phyloP scores from a whole-genome alignment of 1,139 yeast species.

The Yamadazyma atlantica region DNA sequence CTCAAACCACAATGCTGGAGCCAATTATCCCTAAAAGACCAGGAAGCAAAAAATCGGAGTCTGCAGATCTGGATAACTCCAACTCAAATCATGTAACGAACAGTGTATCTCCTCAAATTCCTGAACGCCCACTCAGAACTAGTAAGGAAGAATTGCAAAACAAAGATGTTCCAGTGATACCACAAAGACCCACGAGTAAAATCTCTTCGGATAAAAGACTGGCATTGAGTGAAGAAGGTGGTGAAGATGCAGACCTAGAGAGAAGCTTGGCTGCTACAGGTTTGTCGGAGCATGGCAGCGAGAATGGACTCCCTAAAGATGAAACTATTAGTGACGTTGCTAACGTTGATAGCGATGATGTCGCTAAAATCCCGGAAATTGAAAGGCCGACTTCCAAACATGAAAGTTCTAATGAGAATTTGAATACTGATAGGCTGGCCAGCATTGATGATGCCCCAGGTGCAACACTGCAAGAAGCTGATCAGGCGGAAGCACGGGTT shows the following conservation, averaged over 20 bases:
- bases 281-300: no score
- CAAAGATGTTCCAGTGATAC: constrained; percentile 10
- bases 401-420: constrained; percentile 20
- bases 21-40: constrained; percentile 25
- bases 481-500: not conserved
- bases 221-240: no score
- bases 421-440: constrained; percentile 17
- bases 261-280: no score
- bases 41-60: constrained; percentile 3
- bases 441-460: constrained; percentile 37
- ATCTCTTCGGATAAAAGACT: no score
- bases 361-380: constrained; percentile 38
- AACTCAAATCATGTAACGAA: not conserved
- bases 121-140: constrained; percentile 18
- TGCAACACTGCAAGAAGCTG: constrained; percentile 30
- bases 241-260: no score
- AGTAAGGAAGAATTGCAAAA: not conserved
- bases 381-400: constrained; percentile 33
- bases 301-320: no score
- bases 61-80: not conserved
- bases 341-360: constrained; percentile 29
- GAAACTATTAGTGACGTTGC: constrained; percentile 4
- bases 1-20: not conserved
- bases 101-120: constrained; percentile 15
- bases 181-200: constrained; percentile 10